Evolutionary conservation across 2,329 filamentous ascomycete species (phyloP).

Genomic region (Triangularia setosa): DNA sequence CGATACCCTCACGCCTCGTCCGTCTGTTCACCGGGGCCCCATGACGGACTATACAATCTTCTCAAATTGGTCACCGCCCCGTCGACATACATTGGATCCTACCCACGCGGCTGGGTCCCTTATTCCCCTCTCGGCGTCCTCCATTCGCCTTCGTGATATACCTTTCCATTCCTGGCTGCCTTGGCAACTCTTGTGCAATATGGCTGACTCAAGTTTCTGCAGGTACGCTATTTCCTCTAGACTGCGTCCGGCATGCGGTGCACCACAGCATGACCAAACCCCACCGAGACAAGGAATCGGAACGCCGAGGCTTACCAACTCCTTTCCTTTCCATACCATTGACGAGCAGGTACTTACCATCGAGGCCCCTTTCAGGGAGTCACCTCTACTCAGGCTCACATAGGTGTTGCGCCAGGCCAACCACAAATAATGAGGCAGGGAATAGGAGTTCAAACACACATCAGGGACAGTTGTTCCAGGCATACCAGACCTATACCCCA

Average conservation of each 20-base stretch:
- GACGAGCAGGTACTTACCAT: background rate
- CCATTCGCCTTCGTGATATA: background rate
- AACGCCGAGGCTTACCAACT: background rate
- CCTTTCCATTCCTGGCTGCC: background rate
- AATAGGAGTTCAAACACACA: background rate
- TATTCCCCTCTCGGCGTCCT: background rate
- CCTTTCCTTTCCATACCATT: background rate
- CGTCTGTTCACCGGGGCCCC: background rate
- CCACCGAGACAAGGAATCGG: background rate
- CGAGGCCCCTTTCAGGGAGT: background rate
- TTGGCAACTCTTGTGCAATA: background rate
- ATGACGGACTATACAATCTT: background rate
- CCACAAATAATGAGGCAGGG: background rate
- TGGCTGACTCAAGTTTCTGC: background rate
- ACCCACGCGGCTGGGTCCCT: background rate
- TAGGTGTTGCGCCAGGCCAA: background rate
- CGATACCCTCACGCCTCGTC: background rate
- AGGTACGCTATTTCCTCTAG: background rate
- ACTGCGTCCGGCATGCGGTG: background rate
- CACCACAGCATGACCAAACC: background rate
- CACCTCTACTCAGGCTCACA: background rate
- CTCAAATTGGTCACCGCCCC: background rate
- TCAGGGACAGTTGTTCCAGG: background rate
- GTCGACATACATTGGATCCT: background rate
- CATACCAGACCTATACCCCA: background rate